A percentile compares a stretch with the other conserved stretches of the same genome.
These are phyloP conservation scores for Mortierella sp. DNA, from an alignment of 371 early-diverging fungal species.

Conservation along the genomic window DNA sequence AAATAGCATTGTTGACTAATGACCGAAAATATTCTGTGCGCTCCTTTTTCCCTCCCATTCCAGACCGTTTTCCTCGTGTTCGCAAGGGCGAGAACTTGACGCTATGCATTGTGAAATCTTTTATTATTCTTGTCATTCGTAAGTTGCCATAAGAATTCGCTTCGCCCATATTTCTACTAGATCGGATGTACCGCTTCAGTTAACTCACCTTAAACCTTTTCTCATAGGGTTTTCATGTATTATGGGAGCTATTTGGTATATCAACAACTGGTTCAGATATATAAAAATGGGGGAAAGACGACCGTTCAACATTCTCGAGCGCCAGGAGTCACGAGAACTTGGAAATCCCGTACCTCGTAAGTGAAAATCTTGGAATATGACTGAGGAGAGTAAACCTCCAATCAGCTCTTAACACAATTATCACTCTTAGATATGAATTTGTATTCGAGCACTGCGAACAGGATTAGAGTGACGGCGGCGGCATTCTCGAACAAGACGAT, in stretches of 20 bases:
- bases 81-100: slow-evolving; percentile 9
- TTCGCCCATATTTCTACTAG: neutral
- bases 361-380: neutral
- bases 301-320: slow-evolving; percentile 10
- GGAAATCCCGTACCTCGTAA: slow-evolving; percentile 7
- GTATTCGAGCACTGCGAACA: neutral
- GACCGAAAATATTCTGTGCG: neutral
- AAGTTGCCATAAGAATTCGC: neutral
- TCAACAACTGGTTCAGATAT: neutral
- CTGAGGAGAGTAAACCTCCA: neutral
- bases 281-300: neutral
- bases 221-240: slow-evolving; percentile 5
- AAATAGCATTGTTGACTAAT: neutral
- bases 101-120: neutral
- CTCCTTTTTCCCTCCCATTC: neutral
- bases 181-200: neutral
- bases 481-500: neutral
- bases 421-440: neutral
- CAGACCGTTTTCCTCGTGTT: slow-evolving; percentile 3
- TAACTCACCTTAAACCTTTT: neutral
- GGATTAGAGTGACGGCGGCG: neutral
- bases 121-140: neutral
- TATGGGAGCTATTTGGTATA: slow-evolving; percentile 12
- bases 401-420: neutral
- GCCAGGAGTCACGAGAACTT: neutral